phyloP scores from a whole-genome alignment of 2,329 filamentous ascomycete species.

The Exophiala mesophila region DNA sequence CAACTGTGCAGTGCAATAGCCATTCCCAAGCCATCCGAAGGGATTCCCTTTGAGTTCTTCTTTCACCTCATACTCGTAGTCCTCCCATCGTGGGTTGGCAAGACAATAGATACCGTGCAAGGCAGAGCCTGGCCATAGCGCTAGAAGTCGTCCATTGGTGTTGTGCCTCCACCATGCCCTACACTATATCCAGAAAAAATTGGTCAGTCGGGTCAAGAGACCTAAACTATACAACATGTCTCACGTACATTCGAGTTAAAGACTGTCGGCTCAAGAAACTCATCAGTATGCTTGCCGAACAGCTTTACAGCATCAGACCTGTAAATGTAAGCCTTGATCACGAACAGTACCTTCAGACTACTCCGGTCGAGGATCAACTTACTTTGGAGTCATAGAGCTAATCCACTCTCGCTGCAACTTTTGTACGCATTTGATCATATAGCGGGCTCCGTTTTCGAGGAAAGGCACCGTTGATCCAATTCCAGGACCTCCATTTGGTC shows the following conservation, averaged over 20 bases:
- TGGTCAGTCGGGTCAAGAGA: not conserved
- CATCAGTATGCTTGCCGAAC: conserved; percentile 1
- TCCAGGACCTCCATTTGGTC: conserved; percentile 30
- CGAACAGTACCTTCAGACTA: no score
- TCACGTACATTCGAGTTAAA: conserved; percentile 4
- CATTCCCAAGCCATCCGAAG: conserved; percentile 30
- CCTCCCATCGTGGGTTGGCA: conserved; percentile 38
- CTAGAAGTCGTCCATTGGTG: conserved; percentile 39
- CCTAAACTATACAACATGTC: no score
- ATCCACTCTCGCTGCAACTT: conserved; percentile 16
- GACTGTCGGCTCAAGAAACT: conserved; percentile 14
- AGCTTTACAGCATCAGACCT: not conserved
- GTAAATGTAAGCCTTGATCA: not conserved
- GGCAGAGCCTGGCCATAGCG: conserved; percentile 47
- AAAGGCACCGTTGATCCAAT: conserved; percentile 18
- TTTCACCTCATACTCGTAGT: conserved; percentile 38
- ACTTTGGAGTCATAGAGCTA: conserved; percentile 13
- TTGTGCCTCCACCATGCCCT: conserved; percentile 32
- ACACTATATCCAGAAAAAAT: not conserved
- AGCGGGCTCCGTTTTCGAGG: conserved; percentile 12
- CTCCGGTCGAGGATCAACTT: not conserved
- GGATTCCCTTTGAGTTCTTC: conserved; percentile 13
- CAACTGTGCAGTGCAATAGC: conserved; percentile 2
- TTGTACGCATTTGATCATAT: conserved; percentile 13
- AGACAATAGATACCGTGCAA: conserved; percentile 45